These are phyloP conservation scores for Diplocarpon rosae DNA, from an alignment of 2,329 filamentous ascomycete genomes.

Conservation along the genomic window DNA sequence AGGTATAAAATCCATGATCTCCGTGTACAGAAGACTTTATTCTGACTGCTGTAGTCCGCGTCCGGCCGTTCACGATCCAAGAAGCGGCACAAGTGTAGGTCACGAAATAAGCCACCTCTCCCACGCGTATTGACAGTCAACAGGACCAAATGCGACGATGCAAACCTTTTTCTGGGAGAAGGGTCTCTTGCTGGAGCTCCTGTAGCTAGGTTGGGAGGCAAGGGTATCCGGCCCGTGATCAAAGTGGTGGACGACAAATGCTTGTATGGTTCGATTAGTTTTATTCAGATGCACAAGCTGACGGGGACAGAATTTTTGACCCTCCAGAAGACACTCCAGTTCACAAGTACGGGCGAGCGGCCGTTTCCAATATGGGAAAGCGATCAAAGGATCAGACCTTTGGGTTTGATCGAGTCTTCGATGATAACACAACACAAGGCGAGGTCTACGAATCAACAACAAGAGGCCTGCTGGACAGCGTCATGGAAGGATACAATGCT, in stretches of 20 bases:
- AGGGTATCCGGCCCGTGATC: slow-evolving; percentile 82
- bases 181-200: slow-evolving; percentile 84
- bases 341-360: slow-evolving; percentile 73
- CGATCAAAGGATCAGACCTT: slow-evolving; percentile 97
- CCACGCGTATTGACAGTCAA: slow-evolving; percentile 11
- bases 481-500: slow-evolving; percentile 95
- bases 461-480: slow-evolving; percentile 79
- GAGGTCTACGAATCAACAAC: slow-evolving; percentile 96
- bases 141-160: slow-evolving; percentile 57
- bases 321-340: slow-evolving; percentile 91
- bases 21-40: not conserved
- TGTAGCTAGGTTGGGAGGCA: slow-evolving; percentile 71
- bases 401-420: slow-evolving; percentile 91
- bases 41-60: slow-evolving; percentile 40
- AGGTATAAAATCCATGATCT: slow-evolving; percentile 15
- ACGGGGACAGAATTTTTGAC: slow-evolving; percentile 69
- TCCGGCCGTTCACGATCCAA: slow-evolving; percentile 68
- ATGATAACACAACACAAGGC: slow-evolving; percentile 82
- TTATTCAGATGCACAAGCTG: slow-evolving; percentile 1
- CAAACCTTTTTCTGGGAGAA: slow-evolving; percentile 87
- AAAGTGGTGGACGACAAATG: slow-evolving; percentile 95
- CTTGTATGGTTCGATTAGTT: slow-evolving; percentile 51
- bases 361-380: slow-evolving; percentile 69
- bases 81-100: slow-evolving; percentile 82
- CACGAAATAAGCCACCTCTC: not conserved